These are phyloP conservation scores for Xerocomus subilludens DNA, from an alignment of 1,284 basidiomycete genomes.

Conservation along the genomic window DNA sequence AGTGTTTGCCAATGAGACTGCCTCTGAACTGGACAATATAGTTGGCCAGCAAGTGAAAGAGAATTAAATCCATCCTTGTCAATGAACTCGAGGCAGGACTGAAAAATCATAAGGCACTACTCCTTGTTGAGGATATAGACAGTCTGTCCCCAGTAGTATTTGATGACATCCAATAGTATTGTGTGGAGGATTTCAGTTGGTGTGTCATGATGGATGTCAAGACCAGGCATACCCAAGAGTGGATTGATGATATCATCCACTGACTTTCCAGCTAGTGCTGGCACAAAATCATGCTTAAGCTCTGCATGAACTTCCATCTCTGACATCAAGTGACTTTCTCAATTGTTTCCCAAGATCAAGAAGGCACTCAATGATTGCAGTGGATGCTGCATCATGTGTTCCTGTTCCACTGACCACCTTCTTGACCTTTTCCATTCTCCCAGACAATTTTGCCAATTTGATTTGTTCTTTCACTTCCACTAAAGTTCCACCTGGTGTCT, in stretches of 20 bases:
- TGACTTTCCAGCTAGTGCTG: background rate
- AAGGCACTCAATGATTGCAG: background rate
- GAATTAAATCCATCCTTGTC: constrained; percentile 25
- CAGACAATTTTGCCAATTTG: background rate
- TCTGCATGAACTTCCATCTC: background rate
- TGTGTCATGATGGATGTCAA: constrained; percentile 42
- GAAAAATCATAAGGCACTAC: constrained; percentile 34
- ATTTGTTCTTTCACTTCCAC: background rate
- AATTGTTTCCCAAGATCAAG: background rate
- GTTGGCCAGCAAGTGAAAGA: constrained; percentile 6
- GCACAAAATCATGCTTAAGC: background rate
- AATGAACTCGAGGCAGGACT: constrained; percentile 44
- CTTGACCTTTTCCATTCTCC: background rate
- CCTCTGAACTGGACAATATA: constrained; percentile 46
- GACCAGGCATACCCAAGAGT: constrained; percentile 17
- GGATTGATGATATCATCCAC: background rate
- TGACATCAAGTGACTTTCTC: background rate
- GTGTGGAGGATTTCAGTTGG: constrained; percentile 53
- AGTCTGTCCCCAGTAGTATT: constrained; percentile 53
- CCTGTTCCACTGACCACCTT: background rate
- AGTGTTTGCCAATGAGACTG: constrained; percentile 51
- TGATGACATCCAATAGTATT: constrained; percentile 43
- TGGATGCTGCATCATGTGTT: background rate
- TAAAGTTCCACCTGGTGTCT: background rate
- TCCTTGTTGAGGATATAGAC: constrained; percentile 41